These are phyloP conservation scores for Scenedesmus sp. DNA, from an alignment of 163 green algal species.

Conservation along the genomic window DNA sequence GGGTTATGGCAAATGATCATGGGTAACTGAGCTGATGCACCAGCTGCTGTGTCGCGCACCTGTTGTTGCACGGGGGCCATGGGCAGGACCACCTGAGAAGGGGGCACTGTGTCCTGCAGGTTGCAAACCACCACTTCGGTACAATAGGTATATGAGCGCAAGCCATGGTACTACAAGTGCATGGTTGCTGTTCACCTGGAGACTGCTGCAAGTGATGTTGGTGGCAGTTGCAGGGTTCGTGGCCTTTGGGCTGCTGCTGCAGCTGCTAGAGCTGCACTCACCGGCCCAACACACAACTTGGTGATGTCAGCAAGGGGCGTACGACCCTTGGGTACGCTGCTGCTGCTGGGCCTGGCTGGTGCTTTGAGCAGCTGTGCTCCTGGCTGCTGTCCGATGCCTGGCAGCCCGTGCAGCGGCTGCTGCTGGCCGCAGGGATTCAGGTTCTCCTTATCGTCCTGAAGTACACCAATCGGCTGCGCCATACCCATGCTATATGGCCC, in stretches of 20 bases:
- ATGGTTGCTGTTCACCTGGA: neutral
- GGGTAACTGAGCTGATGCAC: neutral
- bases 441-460: constrained; percentile 45
- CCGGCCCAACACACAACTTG: neutral
- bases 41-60: neutral
- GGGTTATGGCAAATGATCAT: neutral
- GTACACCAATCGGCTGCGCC: neutral
- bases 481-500: neutral
- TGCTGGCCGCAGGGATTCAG: neutral
- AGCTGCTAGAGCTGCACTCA: neutral
- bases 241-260: neutral
- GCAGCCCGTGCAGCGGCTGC: neutral
- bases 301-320: constrained; percentile 46
- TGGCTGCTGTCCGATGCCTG: neutral
- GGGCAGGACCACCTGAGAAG: neutral
- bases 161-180: too few relatives aligned
- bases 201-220: neutral
- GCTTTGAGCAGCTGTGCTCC: neutral
- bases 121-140: neutral
- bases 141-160: neutral
- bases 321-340: constrained; percentile 12
- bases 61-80: neutral
- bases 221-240: neutral
- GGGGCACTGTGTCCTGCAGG: neutral
- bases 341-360: constrained; percentile 30